Conservation (phyloP, 352 stramenopile species). For the Pythium rishiriense region DNA sequence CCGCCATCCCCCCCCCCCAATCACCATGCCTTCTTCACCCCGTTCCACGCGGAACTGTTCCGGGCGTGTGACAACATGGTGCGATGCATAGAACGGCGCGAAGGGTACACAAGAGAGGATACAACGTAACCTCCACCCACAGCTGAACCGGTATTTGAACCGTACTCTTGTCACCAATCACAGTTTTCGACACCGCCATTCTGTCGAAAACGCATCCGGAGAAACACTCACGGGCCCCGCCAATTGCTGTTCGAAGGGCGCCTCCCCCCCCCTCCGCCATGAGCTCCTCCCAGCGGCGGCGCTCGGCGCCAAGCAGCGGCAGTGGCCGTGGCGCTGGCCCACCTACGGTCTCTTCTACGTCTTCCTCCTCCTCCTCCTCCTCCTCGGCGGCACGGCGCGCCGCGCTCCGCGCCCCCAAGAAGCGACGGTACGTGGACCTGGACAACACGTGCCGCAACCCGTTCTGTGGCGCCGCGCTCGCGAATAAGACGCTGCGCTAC, state of each 20-base stretch:
- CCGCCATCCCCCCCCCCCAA: background rate
- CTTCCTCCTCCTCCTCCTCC: background rate
- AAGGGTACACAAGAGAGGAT: too few species aligned
- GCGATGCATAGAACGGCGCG: background rate
- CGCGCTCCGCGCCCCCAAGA: conserved; percentile 8
- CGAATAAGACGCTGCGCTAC: conserved; percentile 42
- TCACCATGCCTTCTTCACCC: background rate
- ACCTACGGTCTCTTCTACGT: conserved; percentile 1
- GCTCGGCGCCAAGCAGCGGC: conserved; percentile 1
- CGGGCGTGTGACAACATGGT: background rate
- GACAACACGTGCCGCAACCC: conserved; percentile 37
- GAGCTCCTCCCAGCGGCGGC: conserved; percentile 22
- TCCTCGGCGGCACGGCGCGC: background rate
- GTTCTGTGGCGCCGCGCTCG: conserved; percentile 47
- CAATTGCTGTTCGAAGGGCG: background rate
- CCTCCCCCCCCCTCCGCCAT: background rate
- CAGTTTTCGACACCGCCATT: background rate
- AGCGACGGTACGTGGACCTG: conserved; percentile 15
- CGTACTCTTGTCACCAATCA: background rate
- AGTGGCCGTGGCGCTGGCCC: background rate
- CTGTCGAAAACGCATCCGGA: background rate
- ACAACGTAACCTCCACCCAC: too few species aligned
- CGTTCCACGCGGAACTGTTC: background rate
- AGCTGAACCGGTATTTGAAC: background rate
- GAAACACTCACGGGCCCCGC: background rate